Conservation (phyloP, 768 basidiomycete species). For the Zangia roseola region DNA sequence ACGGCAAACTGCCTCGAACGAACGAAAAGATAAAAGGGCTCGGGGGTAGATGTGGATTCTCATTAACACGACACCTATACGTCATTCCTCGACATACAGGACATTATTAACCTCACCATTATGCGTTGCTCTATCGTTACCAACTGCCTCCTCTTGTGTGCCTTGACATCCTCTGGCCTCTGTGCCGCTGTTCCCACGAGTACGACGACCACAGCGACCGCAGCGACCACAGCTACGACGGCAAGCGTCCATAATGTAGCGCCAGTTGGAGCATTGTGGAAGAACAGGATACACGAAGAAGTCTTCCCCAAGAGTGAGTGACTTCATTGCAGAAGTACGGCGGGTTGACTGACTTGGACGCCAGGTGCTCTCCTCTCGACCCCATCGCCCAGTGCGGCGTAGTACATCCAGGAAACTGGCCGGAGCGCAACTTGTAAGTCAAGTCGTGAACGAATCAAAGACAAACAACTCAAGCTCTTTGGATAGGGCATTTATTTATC, state of each 20-base stretch:
- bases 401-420: background rate
- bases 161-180: slow-evolving; percentile 14
- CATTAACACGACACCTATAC: background rate
- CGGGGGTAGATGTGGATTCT: background rate
- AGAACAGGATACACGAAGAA: slow-evolving; percentile 22
- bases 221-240: background rate
- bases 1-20: slow-evolving; percentile 1
- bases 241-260: no score
- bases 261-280: slow-evolving; percentile 14
- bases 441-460: no score
- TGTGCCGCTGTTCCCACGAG: slow-evolving; percentile 10
- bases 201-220: background rate
- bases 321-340: background rate
- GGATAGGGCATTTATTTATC: no score
- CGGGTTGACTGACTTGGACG: slow-evolving; percentile 1
- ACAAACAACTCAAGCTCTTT: no score
- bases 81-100: background rate
- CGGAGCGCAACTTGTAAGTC: no score
- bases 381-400: background rate
- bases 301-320: slow-evolving; percentile 16
- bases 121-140: slow-evolving; percentile 15
- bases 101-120: slow-evolving; percentile 7
- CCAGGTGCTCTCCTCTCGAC: background rate
- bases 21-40: slow-evolving; percentile 13
- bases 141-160: slow-evolving; percentile 13